These are phyloP conservation scores for Diaporthe ampelina DNA, from an alignment of 2,329 filamentous ascomycete species.

Conservation along the genomic window DNA sequence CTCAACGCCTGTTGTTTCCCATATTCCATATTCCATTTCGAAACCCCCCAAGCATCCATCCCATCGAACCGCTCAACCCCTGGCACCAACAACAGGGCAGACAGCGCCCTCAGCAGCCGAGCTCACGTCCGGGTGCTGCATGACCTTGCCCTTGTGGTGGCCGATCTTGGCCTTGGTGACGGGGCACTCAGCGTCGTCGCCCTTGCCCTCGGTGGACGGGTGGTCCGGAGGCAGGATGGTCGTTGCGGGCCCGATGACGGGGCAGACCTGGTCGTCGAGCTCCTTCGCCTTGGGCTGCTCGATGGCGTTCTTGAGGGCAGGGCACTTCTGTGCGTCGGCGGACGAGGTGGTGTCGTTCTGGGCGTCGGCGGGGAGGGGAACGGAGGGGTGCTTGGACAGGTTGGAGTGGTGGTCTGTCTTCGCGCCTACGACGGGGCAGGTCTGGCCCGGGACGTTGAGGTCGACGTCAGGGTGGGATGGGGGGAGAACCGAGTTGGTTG, in stretches of 20 bases:
- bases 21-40: background rate
- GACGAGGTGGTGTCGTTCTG: constrained; percentile 42
- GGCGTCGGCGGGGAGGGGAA: constrained; percentile 48
- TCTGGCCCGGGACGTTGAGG: constrained; percentile 56
- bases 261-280: constrained; percentile 59
- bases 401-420: constrained; percentile 57
- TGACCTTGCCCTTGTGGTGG: constrained; percentile 58
- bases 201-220: constrained; percentile 49
- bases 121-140: constrained; percentile 53
- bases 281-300: constrained; percentile 54
- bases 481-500: constrained; percentile 57
- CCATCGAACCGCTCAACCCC: constrained; percentile 36
- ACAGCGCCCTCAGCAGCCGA: constrained; percentile 49
- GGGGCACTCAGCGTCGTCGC: constrained; percentile 55
- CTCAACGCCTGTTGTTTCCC: constrained; percentile 5
- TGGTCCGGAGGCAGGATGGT: constrained; percentile 58
- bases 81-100: constrained; percentile 56
- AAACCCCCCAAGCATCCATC: background rate
- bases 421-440: constrained; percentile 58
- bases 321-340: constrained; percentile 55
- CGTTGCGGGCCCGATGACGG: constrained; percentile 58
- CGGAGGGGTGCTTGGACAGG: constrained; percentile 56
- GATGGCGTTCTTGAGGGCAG: constrained; percentile 52
- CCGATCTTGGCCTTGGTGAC: constrained; percentile 59
- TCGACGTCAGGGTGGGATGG: constrained; percentile 57